Percentiles rank a stretch among this genome's conserved stretches.
phyloP scores from a whole-genome alignment of 2,329 filamentous ascomycete genomes.

The Sporothrix phasma region DNA sequence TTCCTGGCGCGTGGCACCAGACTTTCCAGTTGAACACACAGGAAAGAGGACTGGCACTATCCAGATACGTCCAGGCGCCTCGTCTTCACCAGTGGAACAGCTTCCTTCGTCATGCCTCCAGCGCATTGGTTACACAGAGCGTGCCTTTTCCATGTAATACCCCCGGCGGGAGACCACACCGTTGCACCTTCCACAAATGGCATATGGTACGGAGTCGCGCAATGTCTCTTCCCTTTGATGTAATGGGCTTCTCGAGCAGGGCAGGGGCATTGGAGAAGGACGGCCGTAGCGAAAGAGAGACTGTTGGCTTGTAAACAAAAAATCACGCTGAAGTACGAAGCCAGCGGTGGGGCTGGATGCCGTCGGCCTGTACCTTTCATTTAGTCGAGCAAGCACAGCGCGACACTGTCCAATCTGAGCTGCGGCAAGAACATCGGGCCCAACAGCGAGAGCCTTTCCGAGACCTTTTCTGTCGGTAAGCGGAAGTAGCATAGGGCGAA shows the following conservation, averaged over 20 bases:
- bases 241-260: neutral
- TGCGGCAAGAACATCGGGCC: neutral
- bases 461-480: neutral
- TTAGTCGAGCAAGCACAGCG: neutral
- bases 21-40: neutral
- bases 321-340: neutral
- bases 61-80: neutral
- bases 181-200: slow-evolving; percentile 8
- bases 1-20: no score
- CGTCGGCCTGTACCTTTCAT: slow-evolving; percentile 6
- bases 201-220: neutral
- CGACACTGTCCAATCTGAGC: neutral
- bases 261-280: neutral
- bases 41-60: slow-evolving; percentile 1
- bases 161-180: neutral
- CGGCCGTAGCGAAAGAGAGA: neutral
- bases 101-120: neutral
- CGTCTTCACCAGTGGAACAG: neutral
- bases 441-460: slow-evolving; percentile 1
- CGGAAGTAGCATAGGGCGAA: neutral
- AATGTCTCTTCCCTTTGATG: neutral
- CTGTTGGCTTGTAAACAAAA: neutral
- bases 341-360: slow-evolving; percentile 4
- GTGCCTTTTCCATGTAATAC: slow-evolving; percentile 4
- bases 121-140: neutral